Conservation (phyloP, 495 filamentous ascomycete genomes). For the Neohortaea acidophila region DNA sequence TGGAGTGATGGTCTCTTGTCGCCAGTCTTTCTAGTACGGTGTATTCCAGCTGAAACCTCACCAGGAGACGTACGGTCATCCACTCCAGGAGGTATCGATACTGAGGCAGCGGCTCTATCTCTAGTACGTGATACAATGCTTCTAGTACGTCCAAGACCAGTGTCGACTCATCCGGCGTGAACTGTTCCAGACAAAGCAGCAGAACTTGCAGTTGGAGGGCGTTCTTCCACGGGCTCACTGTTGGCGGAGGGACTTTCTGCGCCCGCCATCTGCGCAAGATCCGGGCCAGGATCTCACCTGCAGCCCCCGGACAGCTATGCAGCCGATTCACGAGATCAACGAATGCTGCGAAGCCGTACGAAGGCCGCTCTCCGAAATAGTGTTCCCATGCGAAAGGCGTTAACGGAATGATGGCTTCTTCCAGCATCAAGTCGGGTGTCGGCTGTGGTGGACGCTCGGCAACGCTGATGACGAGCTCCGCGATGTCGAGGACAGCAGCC, state of each 20-base stretch:
- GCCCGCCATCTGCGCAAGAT: constrained; percentile 27
- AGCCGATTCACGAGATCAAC: constrained; percentile 31
- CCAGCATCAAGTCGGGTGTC: constrained; percentile 27
- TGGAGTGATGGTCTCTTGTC: constrained; percentile 21
- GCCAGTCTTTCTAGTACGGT: constrained; percentile 8
- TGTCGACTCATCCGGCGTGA: constrained; percentile 1
- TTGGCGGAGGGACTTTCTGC: constrained; percentile 27
- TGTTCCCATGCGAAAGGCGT: constrained; percentile 20
- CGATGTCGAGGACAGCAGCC: constrained; percentile 14
- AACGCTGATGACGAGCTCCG: constrained; percentile 20
- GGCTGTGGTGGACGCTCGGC: constrained; percentile 22
- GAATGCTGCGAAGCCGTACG: constrained; percentile 28
- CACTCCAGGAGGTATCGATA: constrained; percentile 33
- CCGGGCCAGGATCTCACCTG: constrained; percentile 20
- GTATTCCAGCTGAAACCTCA: constrained; percentile 19
- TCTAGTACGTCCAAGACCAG: constrained; percentile 17
- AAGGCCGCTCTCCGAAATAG: constrained; percentile 29
- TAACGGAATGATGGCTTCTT: constrained; percentile 18
- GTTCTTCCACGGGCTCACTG: constrained; percentile 32
- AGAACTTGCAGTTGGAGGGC: constrained; percentile 31
- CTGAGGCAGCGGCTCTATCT: constrained; percentile 31
- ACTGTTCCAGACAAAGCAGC: constrained; percentile 24
- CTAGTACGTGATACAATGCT: constrained; percentile 21
- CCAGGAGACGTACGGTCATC: constrained; percentile 28
- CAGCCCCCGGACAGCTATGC: constrained; percentile 12